Percentiles rank a stretch among this genome's conserved stretches.
These are phyloP conservation scores for Ehretia macrophylla DNA, from an alignment of 257 asterid species.

Conservation along the genomic window DNA sequence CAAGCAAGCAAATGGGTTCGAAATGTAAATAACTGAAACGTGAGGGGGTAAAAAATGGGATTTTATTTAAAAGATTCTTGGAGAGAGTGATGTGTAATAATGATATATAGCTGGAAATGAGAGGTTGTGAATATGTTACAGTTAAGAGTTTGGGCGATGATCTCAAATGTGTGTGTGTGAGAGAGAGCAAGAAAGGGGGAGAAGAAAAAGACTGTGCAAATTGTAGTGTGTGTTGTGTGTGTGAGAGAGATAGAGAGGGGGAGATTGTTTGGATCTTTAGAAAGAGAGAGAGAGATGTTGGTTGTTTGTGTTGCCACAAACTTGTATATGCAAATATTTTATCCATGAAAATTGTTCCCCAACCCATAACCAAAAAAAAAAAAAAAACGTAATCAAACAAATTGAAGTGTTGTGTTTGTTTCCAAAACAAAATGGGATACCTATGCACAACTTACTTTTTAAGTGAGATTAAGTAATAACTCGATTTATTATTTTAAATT, in stretches of 20 bases:
- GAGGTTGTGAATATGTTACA: conserved; percentile 13
- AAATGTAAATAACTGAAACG: conserved; percentile 14
- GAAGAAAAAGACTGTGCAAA: conserved; percentile 2
- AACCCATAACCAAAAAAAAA: no score
- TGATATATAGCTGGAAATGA: conserved; percentile 28
- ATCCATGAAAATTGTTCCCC: neutral
- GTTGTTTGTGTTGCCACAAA: neutral
- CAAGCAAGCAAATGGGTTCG: conserved; percentile 9
- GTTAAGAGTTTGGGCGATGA: conserved; percentile 16
- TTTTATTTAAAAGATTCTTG: conserved; percentile 13
- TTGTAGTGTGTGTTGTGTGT: neutral
- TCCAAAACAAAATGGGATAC: no score
- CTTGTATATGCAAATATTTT: neutral
- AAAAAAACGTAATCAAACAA: no score
- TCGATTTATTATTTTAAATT: no score
- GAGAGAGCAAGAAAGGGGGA: conserved; percentile 14
- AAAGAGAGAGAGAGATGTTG: neutral
- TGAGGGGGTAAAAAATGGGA: conserved; percentile 18
- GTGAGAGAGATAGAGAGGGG: conserved; percentile 9
- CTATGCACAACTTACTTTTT: no score
- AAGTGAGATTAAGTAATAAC: no score
- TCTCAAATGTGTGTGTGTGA: conserved; percentile 26
- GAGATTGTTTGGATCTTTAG: neutral
- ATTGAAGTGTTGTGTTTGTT: no score
- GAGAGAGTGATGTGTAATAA: conserved; percentile 10